phyloP scores from a whole-genome alignment of 108 stramenopile species.

The Cylindrotheca closterium region DNA sequence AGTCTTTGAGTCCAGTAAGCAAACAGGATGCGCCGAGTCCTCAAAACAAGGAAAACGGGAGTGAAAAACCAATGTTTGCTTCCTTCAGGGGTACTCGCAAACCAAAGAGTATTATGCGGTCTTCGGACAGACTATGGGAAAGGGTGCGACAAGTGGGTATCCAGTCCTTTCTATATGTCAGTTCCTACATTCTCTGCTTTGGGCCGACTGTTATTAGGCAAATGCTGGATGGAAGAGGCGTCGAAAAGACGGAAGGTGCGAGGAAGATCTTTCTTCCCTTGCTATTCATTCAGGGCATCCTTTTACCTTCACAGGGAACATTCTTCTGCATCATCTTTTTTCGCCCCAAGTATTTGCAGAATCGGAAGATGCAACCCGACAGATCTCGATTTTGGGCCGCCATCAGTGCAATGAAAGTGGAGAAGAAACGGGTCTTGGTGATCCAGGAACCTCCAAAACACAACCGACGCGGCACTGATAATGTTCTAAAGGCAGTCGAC shows the following conservation, averaged over 20 bases:
- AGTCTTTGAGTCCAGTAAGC: no score
- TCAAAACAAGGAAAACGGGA: no score
- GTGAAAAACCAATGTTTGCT: no score
- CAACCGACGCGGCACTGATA: no score
- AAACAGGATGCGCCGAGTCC: no score
- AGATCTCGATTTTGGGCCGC: no score
- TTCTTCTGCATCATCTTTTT: slow-evolving; percentile 20
- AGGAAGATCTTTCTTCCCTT: slow-evolving; percentile 1
- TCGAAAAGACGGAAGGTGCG: neutral
- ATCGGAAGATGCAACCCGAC: neutral
- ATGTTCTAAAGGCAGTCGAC: no score
- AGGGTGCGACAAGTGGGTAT: neutral
- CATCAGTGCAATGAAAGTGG: no score
- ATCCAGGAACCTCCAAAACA: no score
- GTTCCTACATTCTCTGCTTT: neutral
- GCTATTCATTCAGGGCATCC: slow-evolving; percentile 1
- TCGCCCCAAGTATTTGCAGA: neutral
- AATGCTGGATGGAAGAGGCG: neutral
- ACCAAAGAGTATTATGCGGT: neutral
- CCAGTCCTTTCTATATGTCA: slow-evolving; percentile 9
- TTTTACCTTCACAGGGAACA: slow-evolving; percentile 41
- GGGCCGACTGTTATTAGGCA: neutral
- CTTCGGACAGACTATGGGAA: neutral
- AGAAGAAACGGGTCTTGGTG: no score
- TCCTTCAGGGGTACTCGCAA: no score